Percentiles rank a stretch among this genome's conserved stretches.
These are phyloP conservation scores for Fusarium subglutinans DNA, from an alignment of 2,329 filamentous ascomycete genomes.

Conservation along the genomic window DNA sequence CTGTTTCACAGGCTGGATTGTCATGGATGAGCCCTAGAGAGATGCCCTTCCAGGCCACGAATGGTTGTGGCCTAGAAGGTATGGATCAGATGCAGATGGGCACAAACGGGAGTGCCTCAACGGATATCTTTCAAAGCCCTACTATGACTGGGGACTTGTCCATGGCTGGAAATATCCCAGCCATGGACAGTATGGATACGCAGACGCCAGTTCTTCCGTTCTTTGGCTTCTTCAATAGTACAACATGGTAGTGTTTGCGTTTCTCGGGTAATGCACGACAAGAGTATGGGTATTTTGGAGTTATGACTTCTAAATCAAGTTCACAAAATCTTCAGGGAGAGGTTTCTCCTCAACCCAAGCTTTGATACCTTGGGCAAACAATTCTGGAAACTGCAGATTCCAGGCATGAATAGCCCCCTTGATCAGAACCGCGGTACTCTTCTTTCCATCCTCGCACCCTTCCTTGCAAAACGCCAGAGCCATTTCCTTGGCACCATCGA, in stretches of 20 bases:
- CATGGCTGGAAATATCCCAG: neutral
- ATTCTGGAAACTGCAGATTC: constrained; percentile 52
- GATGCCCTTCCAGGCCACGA: neutral
- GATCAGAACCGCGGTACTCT: neutral
- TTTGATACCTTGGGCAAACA: constrained; percentile 50
- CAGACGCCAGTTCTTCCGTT: constrained; percentile 7
- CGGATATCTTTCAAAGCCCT: neutral
- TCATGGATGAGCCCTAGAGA: neutral
- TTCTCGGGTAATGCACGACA: too few species aligned
- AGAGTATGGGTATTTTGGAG: too few species aligned
- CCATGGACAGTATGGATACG: neutral
- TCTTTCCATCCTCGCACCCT: neutral
- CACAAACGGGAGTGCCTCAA: rapidly evolving
- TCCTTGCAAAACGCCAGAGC: neutral
- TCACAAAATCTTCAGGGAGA: constrained; percentile 41
- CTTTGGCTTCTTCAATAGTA: constrained; percentile 10
- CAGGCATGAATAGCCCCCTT: constrained; percentile 46
- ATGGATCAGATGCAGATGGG: neutral
- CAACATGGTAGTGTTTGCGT: neutral
- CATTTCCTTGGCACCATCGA: constrained; percentile 37
- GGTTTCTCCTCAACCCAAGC: constrained; percentile 47
- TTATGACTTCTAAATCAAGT: rapidly evolving
- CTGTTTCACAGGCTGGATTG: neutral
- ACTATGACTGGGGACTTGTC: neutral
- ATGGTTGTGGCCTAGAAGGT: too few species aligned